A percentile compares a stretch with the other conserved stretches of the same genome.
phyloP scores from a whole-genome alignment of 1,139 yeast genomes.

The Ashbya aceris region DNA sequence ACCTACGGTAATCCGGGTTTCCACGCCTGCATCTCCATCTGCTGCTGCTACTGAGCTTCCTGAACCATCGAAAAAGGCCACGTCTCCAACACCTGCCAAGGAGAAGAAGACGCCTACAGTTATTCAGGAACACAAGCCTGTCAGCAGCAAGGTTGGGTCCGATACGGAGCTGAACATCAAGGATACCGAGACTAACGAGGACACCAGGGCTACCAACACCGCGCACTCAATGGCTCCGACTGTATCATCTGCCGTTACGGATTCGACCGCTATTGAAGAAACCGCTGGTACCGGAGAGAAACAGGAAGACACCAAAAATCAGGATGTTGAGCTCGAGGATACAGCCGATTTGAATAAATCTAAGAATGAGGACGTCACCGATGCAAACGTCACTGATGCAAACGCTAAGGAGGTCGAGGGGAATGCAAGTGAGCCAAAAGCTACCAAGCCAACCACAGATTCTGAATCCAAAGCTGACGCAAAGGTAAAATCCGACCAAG shows the following conservation, averaged over 20 bases:
- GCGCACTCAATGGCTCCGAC: no score
- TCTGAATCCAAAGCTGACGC: conserved; percentile 7
- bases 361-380: conserved; percentile 5
- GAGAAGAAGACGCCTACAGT: background rate
- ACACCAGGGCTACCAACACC: background rate
- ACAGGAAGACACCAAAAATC: background rate
- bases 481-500: conserved; percentile 1
- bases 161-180: background rate
- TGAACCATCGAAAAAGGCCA: no score
- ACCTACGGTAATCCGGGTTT: no score
- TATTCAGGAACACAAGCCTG: background rate
- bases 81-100: background rate
- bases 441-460: conserved; percentile 10
- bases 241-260: no score
- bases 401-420: background rate
- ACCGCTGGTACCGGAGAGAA: background rate
- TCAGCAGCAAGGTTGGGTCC: no score
- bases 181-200: background rate
- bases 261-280: no score
- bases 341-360: conserved; percentile 5
- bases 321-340: conserved; percentile 6
- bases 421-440: conserved; percentile 3
- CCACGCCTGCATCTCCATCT: no score
- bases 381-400: conserved; percentile 3
- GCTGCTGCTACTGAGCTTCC: no score